These are phyloP conservation scores for Hanseniaspora taiwanica DNA, from an alignment of 805 yeast genomes.

Conservation along the genomic window DNA sequence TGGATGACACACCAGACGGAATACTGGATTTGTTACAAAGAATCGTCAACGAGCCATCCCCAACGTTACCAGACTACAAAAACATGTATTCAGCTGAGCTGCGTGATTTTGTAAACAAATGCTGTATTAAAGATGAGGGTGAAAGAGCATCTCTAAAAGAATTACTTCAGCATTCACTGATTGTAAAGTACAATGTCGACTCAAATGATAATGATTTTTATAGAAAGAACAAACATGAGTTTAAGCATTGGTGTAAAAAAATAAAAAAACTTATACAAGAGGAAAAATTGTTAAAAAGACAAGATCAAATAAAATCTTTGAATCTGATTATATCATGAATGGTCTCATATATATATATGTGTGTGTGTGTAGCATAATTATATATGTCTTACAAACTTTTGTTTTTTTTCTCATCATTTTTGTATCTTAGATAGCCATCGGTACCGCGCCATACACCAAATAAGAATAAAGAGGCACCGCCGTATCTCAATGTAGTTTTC, in stretches of 20 bases:
- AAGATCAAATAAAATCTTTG: constrained; percentile 13
- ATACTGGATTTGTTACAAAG: constrained; percentile 83
- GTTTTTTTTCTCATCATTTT: constrained; percentile 13
- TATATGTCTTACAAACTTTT: neutral
- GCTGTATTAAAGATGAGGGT: constrained; percentile 57
- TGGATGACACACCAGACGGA: constrained; percentile 60
- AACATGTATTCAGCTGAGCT: constrained; percentile 30
- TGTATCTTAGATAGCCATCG: constrained; percentile 47
- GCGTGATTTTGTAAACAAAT: constrained; percentile 57
- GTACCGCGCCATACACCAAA: constrained; percentile 52
- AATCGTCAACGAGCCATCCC: constrained; percentile 88
- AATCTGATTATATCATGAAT: neutral
- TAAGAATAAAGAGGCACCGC: constrained; percentile 41
- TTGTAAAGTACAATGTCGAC: constrained; percentile 21
- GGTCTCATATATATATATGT: neutral
- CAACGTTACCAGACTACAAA: constrained; percentile 38
- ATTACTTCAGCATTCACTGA: constrained; percentile 32
- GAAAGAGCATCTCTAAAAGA: constrained; percentile 65
- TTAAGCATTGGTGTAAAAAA: constrained; percentile 31
- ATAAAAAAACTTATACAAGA: constrained; percentile 19
- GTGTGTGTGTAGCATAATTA: neutral
- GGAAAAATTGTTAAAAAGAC: constrained; percentile 21
- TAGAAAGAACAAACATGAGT: constrained; percentile 12
- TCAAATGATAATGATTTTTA: constrained; percentile 17
- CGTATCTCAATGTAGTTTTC: constrained; percentile 37